Evolutionary conservation across 2,329 filamentous ascomycete species (phyloP).

Genomic region (Xylariaceae sp.): DNA sequence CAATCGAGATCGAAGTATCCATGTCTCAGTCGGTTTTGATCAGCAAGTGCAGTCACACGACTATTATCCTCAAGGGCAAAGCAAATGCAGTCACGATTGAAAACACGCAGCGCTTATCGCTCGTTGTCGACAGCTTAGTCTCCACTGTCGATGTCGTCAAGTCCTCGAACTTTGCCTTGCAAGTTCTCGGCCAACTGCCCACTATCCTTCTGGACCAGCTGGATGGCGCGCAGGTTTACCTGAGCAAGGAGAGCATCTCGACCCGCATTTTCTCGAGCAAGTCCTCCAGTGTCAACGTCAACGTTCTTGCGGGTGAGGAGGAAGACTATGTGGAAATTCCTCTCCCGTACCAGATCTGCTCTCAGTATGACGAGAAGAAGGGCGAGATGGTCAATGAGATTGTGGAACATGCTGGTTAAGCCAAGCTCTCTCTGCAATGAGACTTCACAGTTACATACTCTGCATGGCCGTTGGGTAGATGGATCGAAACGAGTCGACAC

Average conservation of each 20-base stretch:
- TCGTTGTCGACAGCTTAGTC: conserved; percentile 84
- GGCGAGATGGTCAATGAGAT: conserved; percentile 85
- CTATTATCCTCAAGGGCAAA: conserved; percentile 85
- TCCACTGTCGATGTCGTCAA: conserved; percentile 94
- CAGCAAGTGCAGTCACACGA: conserved; percentile 84
- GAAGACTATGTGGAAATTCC: conserved; percentile 85
- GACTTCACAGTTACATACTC: neutral
- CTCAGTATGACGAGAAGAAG: conserved; percentile 63
- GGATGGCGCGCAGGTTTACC: conserved; percentile 81
- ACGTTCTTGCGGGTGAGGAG: conserved; percentile 64
- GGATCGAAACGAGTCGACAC: neutral
- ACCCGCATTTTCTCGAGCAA: conserved; percentile 51
- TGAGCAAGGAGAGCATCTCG: conserved; percentile 83
- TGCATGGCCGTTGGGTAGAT: neutral
- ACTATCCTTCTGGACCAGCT: conserved; percentile 91
- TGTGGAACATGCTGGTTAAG: conserved; percentile 82
- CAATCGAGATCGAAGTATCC: conserved; percentile 75
- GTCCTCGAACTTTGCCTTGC: conserved; percentile 87
- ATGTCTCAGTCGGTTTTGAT: conserved; percentile 89
- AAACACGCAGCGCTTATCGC: conserved; percentile 76
- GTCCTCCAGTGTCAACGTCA: conserved; percentile 73
- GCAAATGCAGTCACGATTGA: conserved; percentile 96
- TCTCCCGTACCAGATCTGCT: conserved; percentile 82
- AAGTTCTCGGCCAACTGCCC: conserved; percentile 79
- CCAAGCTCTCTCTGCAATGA: neutral